Percentiles rank a stretch among this genome's conserved stretches.
Conservation (phyloP, 2,329 filamentous ascomycete species). For the Cercospora sp. region DNA sequence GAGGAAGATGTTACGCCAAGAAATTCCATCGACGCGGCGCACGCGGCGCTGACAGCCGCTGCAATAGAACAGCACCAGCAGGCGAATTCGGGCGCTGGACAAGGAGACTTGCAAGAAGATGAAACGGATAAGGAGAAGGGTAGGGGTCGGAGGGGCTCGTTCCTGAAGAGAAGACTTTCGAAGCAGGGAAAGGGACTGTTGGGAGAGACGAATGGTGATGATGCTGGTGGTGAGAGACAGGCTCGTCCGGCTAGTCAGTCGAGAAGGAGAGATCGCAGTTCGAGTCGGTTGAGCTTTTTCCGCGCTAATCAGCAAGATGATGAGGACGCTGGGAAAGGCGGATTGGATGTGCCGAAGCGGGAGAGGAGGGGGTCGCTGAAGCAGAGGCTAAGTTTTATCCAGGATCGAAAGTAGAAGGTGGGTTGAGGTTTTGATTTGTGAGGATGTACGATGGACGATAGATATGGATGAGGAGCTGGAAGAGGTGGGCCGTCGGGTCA, state of each 20-base stretch:
- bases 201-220: slow-evolving; percentile 22
- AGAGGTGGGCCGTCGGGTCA: neutral
- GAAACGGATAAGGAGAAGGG: slow-evolving; percentile 14
- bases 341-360: neutral
- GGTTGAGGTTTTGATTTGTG: neutral
- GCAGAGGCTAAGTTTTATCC: slow-evolving; percentile 74
- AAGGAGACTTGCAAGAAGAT: slow-evolving; percentile 9
- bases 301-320: slow-evolving; percentile 18
- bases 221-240: slow-evolving; percentile 29
- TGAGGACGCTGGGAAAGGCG: slow-evolving; percentile 13
- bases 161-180: slow-evolving; percentile 40
- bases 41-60: slow-evolving; percentile 14
- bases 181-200: slow-evolving; percentile 19
- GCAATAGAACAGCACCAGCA: slow-evolving; percentile 13
- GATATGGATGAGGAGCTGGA: neutral
- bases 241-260: slow-evolving; percentile 26
- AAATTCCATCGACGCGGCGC: slow-evolving; percentile 26
- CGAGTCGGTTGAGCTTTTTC: slow-evolving; percentile 34
- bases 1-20: slow-evolving; percentile 28
- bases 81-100: slow-evolving; percentile 12
- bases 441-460: neutral
- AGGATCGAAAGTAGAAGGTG: neutral
- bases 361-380: slow-evolving; percentile 51
- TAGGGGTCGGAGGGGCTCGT: slow-evolving; percentile 25
- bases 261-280: slow-evolving; percentile 28